Base-by-base conservation (phyloP, 2,329 filamentous ascomycete genomes). In the Xylariaceae sp. region DNA sequence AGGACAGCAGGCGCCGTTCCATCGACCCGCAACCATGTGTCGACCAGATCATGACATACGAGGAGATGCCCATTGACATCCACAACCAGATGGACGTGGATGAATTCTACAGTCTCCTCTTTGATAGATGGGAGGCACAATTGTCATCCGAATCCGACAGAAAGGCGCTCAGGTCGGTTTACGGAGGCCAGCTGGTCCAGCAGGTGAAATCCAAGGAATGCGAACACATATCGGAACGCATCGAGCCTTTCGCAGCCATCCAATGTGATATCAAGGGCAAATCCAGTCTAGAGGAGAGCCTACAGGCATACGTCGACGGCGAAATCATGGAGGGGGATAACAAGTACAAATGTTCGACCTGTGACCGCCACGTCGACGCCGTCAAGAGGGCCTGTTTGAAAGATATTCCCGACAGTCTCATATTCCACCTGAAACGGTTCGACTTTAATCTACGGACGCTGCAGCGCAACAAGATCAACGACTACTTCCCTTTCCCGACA, bases 241-340 rank as follows among this genome's bases (percentile, higher is more conserved):
- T 87, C 2, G 92, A 98, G 55, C 80, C 85, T 0, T 96, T 96
- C 55, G 93, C 88, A 11, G 89, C 90, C 5, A 88, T 98, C 35
- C 89, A 94, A 49, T 93, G 92, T 54, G 89, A 95, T 48, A 94
- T 98, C 51, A 93, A 94, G 57, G 90, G 90, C 32, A 96, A 95
- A 60, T 70, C 68, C 15, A 83, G 70, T 19, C 72, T 98, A 2
- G 70, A 86, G 49, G 88, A 95, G 45, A 96, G 92, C 52, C 67
- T 98, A 11, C 79, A 88, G 47, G 87, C 90, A n/a, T 96, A 94
- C 55, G 88, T 96, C 10, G 85, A 93, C 53, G 92, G 92, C 4
- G 92, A 98, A 59, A 79, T 92, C 22, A 89, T 98, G 83, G 87
- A 94, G 67, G 92, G 93, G 45, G 88, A 94, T 50, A 96, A 98